Percentiles rank a stretch among this genome's conserved stretches.
Evolutionary conservation across 106 monocot genomes (phyloP).

Genomic region (Ottelia alismoides): DNA sequence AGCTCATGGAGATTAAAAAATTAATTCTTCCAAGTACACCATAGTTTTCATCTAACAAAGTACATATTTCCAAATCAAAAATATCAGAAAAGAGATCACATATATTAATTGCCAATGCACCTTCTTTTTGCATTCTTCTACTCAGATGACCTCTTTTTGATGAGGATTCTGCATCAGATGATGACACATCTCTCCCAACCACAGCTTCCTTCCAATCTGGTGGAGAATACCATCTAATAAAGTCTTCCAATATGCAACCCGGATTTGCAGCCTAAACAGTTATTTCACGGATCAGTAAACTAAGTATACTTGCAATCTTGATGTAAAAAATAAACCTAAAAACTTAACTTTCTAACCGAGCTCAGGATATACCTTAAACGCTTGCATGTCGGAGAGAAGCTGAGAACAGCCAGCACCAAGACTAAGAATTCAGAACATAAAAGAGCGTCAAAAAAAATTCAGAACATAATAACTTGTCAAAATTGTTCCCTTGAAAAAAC

Average conservation of each 20-base stretch:
- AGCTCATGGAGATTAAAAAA: no score
- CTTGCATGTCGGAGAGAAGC: conserved; percentile 91
- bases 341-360: no score
- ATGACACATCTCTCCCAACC: conserved; percentile 9
- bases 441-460: no score
- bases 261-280: conserved; percentile 72
- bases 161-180: conserved; percentile 36
- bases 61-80: no score
- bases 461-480: conserved; percentile 11
- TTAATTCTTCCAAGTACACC: no score
- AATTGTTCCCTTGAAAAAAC: no score
- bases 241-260: conserved; percentile 78
- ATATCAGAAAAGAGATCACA: no score
- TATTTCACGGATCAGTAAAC: not conserved
- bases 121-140: conserved; percentile 69
- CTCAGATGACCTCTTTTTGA: conserved; percentile 56
- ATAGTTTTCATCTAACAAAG: no score
- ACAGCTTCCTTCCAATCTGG: conserved; percentile 60
- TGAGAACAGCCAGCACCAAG: conserved; percentile 81
- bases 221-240: conserved; percentile 83
- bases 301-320: no score
- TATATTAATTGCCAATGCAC: no score
- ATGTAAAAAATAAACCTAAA: no score
- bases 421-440: no score
- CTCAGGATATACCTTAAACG: conserved; percentile 64